Evolutionary conservation across 2,329 filamentous ascomycete species (phyloP).

Genomic region (Trichoderma hamatum): DNA sequence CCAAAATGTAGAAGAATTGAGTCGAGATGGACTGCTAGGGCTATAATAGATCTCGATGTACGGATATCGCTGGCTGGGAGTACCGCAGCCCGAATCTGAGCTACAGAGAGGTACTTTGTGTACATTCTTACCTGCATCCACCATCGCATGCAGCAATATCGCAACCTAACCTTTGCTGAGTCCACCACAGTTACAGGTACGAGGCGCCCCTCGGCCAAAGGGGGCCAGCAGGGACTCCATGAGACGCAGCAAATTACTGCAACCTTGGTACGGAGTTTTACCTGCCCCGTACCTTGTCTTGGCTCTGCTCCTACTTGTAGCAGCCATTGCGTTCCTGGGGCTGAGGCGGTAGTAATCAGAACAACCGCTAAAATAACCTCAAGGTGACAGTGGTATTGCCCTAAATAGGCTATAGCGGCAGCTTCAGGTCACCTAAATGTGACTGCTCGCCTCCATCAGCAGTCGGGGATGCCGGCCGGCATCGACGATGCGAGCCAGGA

Average conservation of each 20-base stretch:
- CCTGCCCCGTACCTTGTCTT: conserved; percentile 11
- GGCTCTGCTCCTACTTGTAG: conserved; percentile 1
- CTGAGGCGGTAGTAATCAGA: not conserved
- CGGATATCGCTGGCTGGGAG: not conserved
- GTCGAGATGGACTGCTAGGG: not conserved
- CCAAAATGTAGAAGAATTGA: not conserved
- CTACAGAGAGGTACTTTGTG: not conserved
- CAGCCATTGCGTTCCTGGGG: not conserved
- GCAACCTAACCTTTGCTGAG: not conserved
- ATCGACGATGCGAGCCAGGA: conserved; percentile 1
- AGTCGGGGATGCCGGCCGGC: conserved; percentile 19
- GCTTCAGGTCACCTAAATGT: conserved; percentile 14
- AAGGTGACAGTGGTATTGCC: conserved; percentile 6
- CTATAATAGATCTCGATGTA: not conserved
- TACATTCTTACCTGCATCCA: not conserved
- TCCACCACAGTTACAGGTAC: not conserved
- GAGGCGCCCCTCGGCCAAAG: not conserved
- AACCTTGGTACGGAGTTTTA: not conserved
- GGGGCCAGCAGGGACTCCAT: not conserved
- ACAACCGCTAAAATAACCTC: not conserved
- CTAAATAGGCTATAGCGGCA: conserved; percentile 11
- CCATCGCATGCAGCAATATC: not conserved
- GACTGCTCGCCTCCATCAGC: conserved; percentile 11
- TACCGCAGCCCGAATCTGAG: not conserved
- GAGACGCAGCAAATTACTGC: not conserved